Evolutionary conservation across 306 rosid species (phyloP), one percentile per base, ranked within the genome.

Genomic region (Neltuma alba): DNA sequence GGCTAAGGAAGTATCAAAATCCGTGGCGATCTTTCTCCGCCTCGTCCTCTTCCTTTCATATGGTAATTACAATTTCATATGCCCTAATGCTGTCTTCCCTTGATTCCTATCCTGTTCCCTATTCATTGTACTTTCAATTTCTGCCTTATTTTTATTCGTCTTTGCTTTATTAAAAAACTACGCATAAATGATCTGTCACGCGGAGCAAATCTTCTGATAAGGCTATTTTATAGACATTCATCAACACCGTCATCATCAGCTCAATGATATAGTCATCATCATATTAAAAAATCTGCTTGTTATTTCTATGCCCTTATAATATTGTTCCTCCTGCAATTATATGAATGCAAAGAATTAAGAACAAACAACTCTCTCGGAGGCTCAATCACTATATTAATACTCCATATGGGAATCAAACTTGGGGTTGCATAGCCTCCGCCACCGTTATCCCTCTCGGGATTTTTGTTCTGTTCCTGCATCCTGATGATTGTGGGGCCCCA

Each of bases 391-490:
- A 23, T 27, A 66, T 20, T 31, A 54, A 11, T 82, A 48, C 74
- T 79, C 20, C 18, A 67, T n/a, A n/a, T n/a, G 45, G 45, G 68
- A 77, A 83, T 66, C 81, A 86, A 72, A 79, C 62, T 82, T 67
- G 89, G 76, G 82, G 79, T 72, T 82, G 69, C 68, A 64, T 69
- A 67, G 76, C 79, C 75, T 79, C 79, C 82, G 58, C 80, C 82
- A 69, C 76, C 75, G 74, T 87, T 50, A 55, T 85, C 79, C 79
- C 83, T 65, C 87, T 77, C 28, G 76, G 62, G 77, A 74, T 74
- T 89, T 87, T 87, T 82, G 89, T 91, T 87, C 82, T 86, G 82
- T 87, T 87, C 89, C 81, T 41, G 55, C 30, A 25, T 33, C 47
- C 57, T 69, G 55, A 69, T 76, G 64, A 50, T 54, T 77, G 66